phyloP scores from a whole-genome alignment of 2,329 filamentous ascomycete species.

The Mycogone perniciosa region DNA sequence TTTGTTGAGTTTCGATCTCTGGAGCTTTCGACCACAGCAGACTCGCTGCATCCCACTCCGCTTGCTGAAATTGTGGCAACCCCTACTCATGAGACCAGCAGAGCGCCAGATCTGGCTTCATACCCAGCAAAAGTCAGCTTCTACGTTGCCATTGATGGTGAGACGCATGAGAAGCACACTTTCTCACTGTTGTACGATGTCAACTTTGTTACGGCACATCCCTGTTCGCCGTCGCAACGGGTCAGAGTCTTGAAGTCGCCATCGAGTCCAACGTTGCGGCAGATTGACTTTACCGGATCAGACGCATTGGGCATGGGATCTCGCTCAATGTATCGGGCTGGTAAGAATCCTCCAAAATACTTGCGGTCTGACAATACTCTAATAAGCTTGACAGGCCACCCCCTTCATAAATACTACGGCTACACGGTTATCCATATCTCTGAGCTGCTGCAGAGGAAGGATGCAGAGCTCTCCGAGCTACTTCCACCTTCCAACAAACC shows the following conservation, averaged over 20 bases:
- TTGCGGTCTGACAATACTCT: not conserved
- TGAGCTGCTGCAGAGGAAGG: slow-evolving; percentile 44
- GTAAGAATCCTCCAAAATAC: slow-evolving; percentile 25
- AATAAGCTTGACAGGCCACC: slow-evolving; percentile 42
- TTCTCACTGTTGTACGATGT: slow-evolving; percentile 51
- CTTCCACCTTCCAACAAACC: slow-evolving; percentile 30
- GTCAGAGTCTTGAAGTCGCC: slow-evolving; percentile 54
- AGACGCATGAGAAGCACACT: slow-evolving; percentile 35
- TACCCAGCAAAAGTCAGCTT: slow-evolving; percentile 32
- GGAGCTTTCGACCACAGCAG: slow-evolving; percentile 38
- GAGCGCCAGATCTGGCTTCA: slow-evolving; percentile 28
- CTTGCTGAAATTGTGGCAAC: slow-evolving; percentile 35
- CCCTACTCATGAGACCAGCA: slow-evolving; percentile 30
- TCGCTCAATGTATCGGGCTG: slow-evolving; percentile 41
- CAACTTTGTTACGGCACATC: slow-evolving; percentile 60
- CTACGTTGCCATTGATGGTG: slow-evolving; percentile 32
- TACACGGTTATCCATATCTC: slow-evolving; percentile 55
- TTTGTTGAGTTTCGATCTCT: slow-evolving; percentile 45
- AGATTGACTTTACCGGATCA: slow-evolving; percentile 46
- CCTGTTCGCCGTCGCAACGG: slow-evolving; percentile 52
- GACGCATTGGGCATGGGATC: slow-evolving; percentile 38
- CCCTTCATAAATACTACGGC: slow-evolving; percentile 56
- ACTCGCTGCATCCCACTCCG: slow-evolving; percentile 40
- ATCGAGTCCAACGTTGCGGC: slow-evolving; percentile 52
- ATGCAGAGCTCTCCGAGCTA: slow-evolving; percentile 42